Evolutionary conservation across 768 basidiomycete species (phyloP), one percentile per base, ranked within the genome.

Genomic region (Termitomyces sp.): DNA sequence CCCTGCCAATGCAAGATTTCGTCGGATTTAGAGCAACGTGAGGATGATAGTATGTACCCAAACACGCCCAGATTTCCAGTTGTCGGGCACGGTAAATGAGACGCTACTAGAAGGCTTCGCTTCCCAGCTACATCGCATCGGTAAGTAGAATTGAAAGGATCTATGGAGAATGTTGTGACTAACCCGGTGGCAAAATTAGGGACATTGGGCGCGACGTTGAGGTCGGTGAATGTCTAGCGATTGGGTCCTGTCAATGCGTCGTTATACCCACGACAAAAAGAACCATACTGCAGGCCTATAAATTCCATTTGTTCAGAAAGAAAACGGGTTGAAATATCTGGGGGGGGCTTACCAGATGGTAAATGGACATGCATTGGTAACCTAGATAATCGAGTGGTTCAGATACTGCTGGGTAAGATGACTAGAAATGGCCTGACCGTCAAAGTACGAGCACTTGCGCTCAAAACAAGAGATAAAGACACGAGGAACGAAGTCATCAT

Each of bases 61-160:
- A 57, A 84, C 86, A 54, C 87, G 78, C n/a, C 85, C 87, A 1
- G 86, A 72, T 54, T 75, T 80, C 86, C 87, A 89, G 66, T 81
- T 76, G 61, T 84, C 77, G 12, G 85, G 86, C 27, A 89, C 84
- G 8, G 51, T 52, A 52, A 52, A 52, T 22, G 36, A 37, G 15
- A 52, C 50, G 22, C 50, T 37, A 27, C 36, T 52, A 36, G 7
- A 24, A 4, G 50, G 34, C 18, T 24, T 15, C 15, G 50, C 50
- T 37, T 52, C 50, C 50, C 50, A 52, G 8, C 50, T 52, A 34
- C 36, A 33, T 18, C 7, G 22, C 5, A 24, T 13, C 5, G 18
- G 9, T 22, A 2, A 24, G 37, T 15, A 27, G 22, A 1, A 2
- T 13, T 8, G 9, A 2, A 27, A 27, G 0, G 18, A 18, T 39